Evolutionary conservation across 164 flowering plant genomes (phyloP).

Genomic region (Vitis rotundifolia): DNA sequence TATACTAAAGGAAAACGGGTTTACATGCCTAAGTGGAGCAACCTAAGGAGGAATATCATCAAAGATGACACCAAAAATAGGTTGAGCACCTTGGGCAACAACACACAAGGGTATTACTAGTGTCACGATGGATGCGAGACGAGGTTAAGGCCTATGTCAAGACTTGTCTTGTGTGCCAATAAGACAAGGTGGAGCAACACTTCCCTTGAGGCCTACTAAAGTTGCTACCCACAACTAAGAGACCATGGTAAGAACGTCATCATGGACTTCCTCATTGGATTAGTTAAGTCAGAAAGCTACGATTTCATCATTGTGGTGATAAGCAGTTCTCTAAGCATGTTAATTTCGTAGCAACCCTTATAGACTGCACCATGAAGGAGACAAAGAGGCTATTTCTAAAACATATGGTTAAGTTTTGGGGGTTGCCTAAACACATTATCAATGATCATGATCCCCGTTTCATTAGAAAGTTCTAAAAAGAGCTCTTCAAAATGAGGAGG

Average conservation of each 20-base stretch:
- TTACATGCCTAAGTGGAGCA: not conserved
- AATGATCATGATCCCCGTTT: not conserved
- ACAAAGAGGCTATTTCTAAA: not conserved
- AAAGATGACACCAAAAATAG: constrained; percentile 6
- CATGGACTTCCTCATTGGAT: too few species aligned
- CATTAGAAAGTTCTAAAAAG: not conserved
- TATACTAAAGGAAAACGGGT: not conserved
- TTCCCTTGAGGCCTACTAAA: too few species aligned
- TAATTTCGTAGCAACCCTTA: not conserved
- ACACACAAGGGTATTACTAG: not conserved
- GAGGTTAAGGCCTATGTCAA: constrained; percentile 7
- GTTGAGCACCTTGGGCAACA: constrained; percentile 10
- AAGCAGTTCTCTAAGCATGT: constrained; percentile 13
- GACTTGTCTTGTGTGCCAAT: constrained; percentile 18
- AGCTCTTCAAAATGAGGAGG: not conserved
- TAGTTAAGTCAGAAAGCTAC: too few species aligned
- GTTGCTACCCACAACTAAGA: too few species aligned
- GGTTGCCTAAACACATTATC: not conserved
- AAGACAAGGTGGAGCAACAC: constrained; percentile 11
- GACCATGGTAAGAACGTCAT: too few species aligned
- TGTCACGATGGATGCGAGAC: constrained; percentile 3
- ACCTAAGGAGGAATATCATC: not conserved
- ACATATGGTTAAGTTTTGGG: constrained; percentile 9
- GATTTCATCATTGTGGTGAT: not conserved
- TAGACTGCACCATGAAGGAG: not conserved